Evolutionary conservation across 805 yeast species (phyloP).

Genomic region (Maudiozyma turicensis): DNA sequence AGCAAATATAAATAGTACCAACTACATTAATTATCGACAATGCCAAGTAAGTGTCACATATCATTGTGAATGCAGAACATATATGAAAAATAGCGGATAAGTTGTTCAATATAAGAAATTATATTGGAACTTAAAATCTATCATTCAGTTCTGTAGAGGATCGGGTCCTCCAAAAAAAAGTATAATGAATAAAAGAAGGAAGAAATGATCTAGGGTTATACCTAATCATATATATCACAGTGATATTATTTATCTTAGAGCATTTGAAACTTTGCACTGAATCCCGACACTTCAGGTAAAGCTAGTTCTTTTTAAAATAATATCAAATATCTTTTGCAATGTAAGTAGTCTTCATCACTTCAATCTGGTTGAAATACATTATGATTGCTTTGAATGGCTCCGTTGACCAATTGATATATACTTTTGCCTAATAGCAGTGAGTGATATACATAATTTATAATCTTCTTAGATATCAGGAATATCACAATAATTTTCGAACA

Average conservation of each 20-base stretch:
- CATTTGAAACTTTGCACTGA: slow-evolving; percentile 42
- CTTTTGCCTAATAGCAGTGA: too few species aligned
- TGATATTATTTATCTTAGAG: background rate
- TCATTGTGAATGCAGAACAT: slow-evolving; percentile 3
- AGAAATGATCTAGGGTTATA: background rate
- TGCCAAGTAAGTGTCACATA: slow-evolving; percentile 15
- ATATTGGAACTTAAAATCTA: too few species aligned
- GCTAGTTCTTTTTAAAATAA: background rate
- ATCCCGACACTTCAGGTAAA: slow-evolving; percentile 79
- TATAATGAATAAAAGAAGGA: background rate
- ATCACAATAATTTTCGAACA: too few species aligned
- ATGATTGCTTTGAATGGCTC: too few species aligned
- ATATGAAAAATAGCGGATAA: background rate
- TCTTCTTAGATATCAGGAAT: too few species aligned
- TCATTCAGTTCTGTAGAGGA: slow-evolving; percentile 35
- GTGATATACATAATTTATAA: too few species aligned
- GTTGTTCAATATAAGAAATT: too few species aligned
- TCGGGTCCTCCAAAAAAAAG: slow-evolving; percentile 54
- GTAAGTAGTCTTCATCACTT: too few species aligned
- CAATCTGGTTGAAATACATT: too few species aligned
- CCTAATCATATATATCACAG: background rate
- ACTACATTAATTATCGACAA: slow-evolving; percentile 1
- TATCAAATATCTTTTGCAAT: too few species aligned
- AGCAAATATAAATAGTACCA: background rate
- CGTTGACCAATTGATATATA: too few species aligned